A percentile compares a stretch with the other conserved stretches of the same genome.
phyloP scores from a whole-genome alignment of 1,139 yeast genomes.

The Debaryomyces subglobosus region DNA sequence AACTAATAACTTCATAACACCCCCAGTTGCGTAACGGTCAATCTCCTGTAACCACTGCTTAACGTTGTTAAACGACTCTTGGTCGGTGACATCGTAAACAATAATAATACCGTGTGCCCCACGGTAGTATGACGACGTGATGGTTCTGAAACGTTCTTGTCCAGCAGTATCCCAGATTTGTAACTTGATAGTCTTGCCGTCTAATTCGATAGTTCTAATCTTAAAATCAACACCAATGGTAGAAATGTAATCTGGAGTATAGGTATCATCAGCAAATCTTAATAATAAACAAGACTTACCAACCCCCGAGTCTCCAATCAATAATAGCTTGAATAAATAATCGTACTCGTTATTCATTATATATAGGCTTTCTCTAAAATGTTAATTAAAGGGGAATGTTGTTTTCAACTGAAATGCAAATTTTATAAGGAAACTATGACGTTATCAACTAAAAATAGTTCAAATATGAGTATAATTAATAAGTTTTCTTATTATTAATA shows the following conservation, averaged over 20 bases:
- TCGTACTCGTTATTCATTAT: conserved; percentile 90
- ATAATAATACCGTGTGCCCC: conserved; percentile 99
- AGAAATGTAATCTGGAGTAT: conserved; percentile 94
- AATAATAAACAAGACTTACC: conserved; percentile 94
- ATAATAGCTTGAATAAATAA: conserved; percentile 87
- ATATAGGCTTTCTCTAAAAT: background rate
- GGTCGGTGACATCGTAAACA: conserved; percentile 97
- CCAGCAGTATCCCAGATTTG: conserved; percentile 99
- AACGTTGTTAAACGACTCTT: conserved; percentile 95
- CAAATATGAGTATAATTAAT: conserved; percentile 4
- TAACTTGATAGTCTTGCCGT: conserved; percentile 94
- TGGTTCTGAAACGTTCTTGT: conserved; percentile 96
- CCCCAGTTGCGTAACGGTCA: conserved; percentile 97
- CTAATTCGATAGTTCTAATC: conserved; percentile 94
- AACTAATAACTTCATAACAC: conserved; percentile 92
- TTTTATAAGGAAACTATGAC: conserved; percentile 1
- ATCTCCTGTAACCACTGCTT: conserved; percentile 99
- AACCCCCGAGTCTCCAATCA: conserved; percentile 98
- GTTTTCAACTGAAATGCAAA: conserved; percentile 5
- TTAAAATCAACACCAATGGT: conserved; percentile 98
- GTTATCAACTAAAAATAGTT: conserved; percentile 4
- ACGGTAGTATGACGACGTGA: conserved; percentile 95
- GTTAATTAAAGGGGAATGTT: conserved; percentile 7
- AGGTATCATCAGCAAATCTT: conserved; percentile 96
- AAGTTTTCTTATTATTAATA: background rate